Evolutionary conservation across 495 filamentous ascomycete genomes (phyloP).

Genomic region (Penicillium canariense): DNA sequence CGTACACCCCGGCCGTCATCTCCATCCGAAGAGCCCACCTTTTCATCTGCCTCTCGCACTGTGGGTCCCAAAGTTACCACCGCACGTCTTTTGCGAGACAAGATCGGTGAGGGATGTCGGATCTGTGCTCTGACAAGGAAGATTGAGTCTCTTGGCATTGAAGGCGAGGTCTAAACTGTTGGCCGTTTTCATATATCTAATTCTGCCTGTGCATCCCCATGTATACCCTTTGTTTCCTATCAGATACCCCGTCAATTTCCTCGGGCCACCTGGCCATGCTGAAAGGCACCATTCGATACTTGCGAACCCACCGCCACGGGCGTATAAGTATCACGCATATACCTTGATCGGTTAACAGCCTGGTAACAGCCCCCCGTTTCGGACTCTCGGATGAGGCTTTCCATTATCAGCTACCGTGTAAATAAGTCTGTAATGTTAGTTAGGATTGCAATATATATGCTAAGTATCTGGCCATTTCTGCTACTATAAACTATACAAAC

Average conservation of each 20-base stretch:
- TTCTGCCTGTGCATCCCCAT: constrained; percentile 10
- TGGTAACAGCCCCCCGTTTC: background rate
- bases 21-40: constrained; percentile 18
- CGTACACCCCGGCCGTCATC: constrained; percentile 34
- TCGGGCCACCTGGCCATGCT: background rate
- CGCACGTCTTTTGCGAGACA: constrained; percentile 72
- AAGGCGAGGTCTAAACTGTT: constrained; percentile 15
- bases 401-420: background rate
- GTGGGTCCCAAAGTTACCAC: constrained; percentile 88
- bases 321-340: background rate
- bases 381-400: background rate
- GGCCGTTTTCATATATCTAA: constrained; percentile 4
- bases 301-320: background rate
- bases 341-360: background rate
- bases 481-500: no score
- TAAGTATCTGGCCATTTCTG: no score
- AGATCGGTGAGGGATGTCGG: constrained; percentile 67
- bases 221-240: constrained; percentile 24
- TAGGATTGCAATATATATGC: no score
- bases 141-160: constrained; percentile 35
- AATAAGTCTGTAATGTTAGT: background rate
- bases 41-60: constrained; percentile 48
- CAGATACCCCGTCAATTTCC: constrained; percentile 30
- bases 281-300: background rate
- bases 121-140: constrained; percentile 54